Base-by-base conservation (phyloP, 805 yeast genomes). In the Saccharomycopsis capsularis region DNA sequence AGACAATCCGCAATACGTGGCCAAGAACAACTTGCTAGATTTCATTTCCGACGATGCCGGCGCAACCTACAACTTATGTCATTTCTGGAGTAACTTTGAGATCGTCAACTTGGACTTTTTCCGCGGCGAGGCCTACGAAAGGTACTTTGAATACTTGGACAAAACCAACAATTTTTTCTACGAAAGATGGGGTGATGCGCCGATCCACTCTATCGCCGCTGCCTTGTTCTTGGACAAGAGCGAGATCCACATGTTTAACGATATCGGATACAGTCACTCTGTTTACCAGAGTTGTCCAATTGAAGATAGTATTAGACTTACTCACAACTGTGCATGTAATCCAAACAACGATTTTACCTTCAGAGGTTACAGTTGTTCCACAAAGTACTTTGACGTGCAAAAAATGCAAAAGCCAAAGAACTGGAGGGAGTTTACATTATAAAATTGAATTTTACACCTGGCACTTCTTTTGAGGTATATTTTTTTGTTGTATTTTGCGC, bases 141-240 rank as follows among this genome's bases (percentile, higher is more conserved):
- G 73, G 42, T 85, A 79, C 63, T 84, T 86, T 55, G 79, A 81
- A 25, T 68, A 75, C 59, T 71, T 86, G 53, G 93, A 87, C 61
- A 65, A 68, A 40, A 68, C 81, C 1, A 90, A 95, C 52, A 95
- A 95, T 2, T 82, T 89, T 61, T 88, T 84, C 69, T 88, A 88
- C 66, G 88, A 84, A 66, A 74, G 93, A 61, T 88, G 95, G 91
- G 95, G 95, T 52, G 95, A 87, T 65, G 95, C 95, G 21, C 95
- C 95, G 19, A 81, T 86, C 43, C 90, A 85, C 62, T 81, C 90
- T 4, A 79, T 86, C 55, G 95, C 89, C 19, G 91, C 81, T 21
- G 70, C 90, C 7, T 67, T 87, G 52, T 81, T 87, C 67, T 61
- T 85, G 59, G 77, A 81, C 40, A 76, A 72, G 59, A 77, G 75